Percentiles rank a stretch among this genome's conserved stretches.
Conservation (phyloP, 2,329 filamentous ascomycete species). For the Pleomassaria siparia region DNA sequence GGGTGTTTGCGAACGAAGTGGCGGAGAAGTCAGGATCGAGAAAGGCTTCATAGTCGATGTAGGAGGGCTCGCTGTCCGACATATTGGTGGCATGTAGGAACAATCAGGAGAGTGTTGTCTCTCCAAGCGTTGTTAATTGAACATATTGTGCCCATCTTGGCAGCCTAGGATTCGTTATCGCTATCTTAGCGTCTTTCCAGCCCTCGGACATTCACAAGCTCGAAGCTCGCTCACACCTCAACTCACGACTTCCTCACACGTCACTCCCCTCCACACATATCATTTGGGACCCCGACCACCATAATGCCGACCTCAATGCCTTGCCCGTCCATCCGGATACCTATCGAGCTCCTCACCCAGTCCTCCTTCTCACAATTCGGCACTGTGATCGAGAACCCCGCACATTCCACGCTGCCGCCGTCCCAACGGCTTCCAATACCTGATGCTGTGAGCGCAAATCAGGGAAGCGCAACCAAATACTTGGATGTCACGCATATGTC, state of each 20-base stretch:
- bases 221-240: neutral
- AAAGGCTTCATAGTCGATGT: conserved; percentile 95
- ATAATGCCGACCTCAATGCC: conserved; percentile 44
- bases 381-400: conserved; percentile 75
- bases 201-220: conserved; percentile 9
- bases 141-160: conserved; percentile 2
- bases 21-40: conserved; percentile 81
- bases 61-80: conserved; percentile 65
- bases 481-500: conserved; percentile 72
- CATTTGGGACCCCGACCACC: conserved; percentile 9
- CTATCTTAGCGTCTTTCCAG: conserved; percentile 2
- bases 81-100: conserved; percentile 15
- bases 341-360: conserved; percentile 67
- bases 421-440: conserved; percentile 50
- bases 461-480: conserved; percentile 87
- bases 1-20: conserved; percentile 79
- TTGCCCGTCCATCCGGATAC: conserved; percentile 50
- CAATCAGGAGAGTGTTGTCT: neutral
- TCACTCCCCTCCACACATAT: neutral
- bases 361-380: conserved; percentile 77
- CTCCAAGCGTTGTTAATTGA: conserved; percentile 1
- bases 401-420: conserved; percentile 54
- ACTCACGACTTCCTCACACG: neutral
- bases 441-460: conserved; percentile 68
- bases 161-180: conserved; percentile 1